phyloP scores from a whole-genome alignment of 2,329 filamentous ascomycete genomes.

The Trichoderma brevicompactum region DNA sequence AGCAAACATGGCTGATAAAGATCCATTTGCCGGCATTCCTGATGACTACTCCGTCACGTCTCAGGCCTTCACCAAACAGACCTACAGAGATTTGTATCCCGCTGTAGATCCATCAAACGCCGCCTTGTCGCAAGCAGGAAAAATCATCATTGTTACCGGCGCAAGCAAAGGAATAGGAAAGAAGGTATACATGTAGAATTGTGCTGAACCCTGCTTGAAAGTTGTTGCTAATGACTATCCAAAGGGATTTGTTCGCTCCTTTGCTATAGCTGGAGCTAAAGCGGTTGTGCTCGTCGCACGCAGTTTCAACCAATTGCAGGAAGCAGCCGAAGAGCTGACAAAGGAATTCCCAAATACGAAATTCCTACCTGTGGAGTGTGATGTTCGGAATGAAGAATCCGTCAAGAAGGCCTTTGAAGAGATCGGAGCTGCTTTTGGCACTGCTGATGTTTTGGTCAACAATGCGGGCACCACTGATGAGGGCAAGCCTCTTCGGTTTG shows the following conservation, averaged over 20 bases:
- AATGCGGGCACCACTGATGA: constrained; percentile 8
- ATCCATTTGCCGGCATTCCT: background rate
- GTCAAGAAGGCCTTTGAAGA: constrained; percentile 9
- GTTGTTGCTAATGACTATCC: background rate
- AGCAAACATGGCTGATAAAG: background rate
- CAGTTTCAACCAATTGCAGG: constrained; percentile 1
- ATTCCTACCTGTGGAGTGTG: constrained; percentile 6
- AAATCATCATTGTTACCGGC: constrained; percentile 11
- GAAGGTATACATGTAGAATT: background rate
- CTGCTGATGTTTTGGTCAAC: constrained; percentile 17
- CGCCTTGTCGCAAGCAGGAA: constrained; percentile 17
- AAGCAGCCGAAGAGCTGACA: constrained; percentile 8
- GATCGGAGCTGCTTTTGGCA: background rate
- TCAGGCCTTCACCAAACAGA: constrained; percentile 14
- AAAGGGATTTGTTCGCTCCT: constrained; percentile 15
- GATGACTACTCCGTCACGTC: constrained; percentile 5
- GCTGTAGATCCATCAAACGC: constrained; percentile 16
- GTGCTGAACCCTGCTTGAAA: background rate
- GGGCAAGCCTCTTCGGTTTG: background rate
- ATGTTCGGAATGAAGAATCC: background rate
- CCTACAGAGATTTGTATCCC: constrained; percentile 17
- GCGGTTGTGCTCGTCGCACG: constrained; percentile 17
- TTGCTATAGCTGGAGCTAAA: constrained; percentile 14
- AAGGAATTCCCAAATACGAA: constrained; percentile 8
- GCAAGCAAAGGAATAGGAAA: constrained; percentile 16